Percentiles rank a stretch among this genome's conserved stretches.
These are phyloP conservation scores for Trichoderma lentiforme DNA, from an alignment of 2,329 filamentous ascomycete genomes.

Conservation along the genomic window DNA sequence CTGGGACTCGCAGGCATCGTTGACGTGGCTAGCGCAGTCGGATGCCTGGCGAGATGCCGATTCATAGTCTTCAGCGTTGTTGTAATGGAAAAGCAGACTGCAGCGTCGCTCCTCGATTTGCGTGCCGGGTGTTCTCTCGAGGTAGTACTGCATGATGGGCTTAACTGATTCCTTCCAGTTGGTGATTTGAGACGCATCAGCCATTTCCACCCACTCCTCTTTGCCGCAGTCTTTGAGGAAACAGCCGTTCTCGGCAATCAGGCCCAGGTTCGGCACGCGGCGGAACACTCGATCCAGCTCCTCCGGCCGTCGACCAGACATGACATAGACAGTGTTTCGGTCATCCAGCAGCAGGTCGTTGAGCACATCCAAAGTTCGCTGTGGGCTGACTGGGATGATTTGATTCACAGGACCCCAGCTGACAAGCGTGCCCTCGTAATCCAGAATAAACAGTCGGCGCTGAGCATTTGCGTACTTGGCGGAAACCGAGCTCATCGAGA, in stretches of 20 bases:
- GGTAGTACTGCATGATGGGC: conserved; percentile 82
- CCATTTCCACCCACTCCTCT: conserved; percentile 73
- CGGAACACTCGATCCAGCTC: conserved; percentile 86
- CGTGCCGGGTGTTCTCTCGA: conserved; percentile 83
- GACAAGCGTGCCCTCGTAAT: conserved; percentile 90
- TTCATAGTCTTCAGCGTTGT: conserved; percentile 72
- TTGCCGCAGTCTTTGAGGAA: conserved; percentile 72
- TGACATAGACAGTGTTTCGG: conserved; percentile 85
- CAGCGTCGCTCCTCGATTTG: conserved; percentile 89
- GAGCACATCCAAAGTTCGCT: conserved; percentile 78
- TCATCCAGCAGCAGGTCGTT: conserved; percentile 78
- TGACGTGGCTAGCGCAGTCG: conserved; percentile 92
- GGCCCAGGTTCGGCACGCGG: conserved; percentile 74
- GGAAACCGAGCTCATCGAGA: conserved; percentile 65
- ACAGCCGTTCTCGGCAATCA: conserved; percentile 93
- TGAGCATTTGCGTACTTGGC: conserved; percentile 63
- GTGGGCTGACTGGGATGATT: conserved; percentile 79
- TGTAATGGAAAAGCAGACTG: conserved; percentile 87
- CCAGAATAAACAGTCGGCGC: conserved; percentile 79
- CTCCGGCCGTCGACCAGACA: conserved; percentile 84
- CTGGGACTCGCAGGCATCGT: conserved; percentile 83
- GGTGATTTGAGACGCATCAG: conserved; percentile 65
- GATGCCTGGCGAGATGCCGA: conserved; percentile 75
- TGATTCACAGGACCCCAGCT: conserved; percentile 81
- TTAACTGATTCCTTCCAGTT: conserved; percentile 83